Base-by-base conservation (phyloP, 2,329 filamentous ascomycete genomes). In the Cylindrodendrum hubeiense region DNA sequence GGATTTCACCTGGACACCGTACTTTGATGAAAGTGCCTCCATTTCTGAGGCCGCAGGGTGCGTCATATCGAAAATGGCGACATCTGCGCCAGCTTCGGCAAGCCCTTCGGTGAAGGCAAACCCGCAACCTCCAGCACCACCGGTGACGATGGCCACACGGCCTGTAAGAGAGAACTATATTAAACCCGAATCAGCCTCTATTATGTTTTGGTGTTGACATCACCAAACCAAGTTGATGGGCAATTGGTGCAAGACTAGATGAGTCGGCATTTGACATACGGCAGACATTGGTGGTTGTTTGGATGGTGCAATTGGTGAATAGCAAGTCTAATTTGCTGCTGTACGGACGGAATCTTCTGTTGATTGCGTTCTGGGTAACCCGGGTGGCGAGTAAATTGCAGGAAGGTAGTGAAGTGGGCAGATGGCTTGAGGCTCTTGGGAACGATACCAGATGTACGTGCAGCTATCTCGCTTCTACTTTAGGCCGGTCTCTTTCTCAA, bases 11-110 rank as follows among this genome's bases (percentile, higher is more conserved):
- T 81, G 85, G 21, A 76, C 73, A 44, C 79, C 77, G 37, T 83
- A 80, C 17, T 84, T 77, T 54, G 80, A 78, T 5, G 66, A 49
- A 0, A 85, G 22, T 80, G 82, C 4, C 79, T 83, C 85, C 3
- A 85, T 80, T n/a, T 79, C 76, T 61, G 81, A 76, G 2, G 84
- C 82, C 17, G 84, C 83, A 19, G 81, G 77, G 33, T 83, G 76
- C 49, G 87, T 85, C 66, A 91, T 82, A 77, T 91, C 89, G 19
- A 86, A 86, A 53, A 91, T 85, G 52, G 90, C 78, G 41, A 91
- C 66, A 53, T 67, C 61, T 85, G 85, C 86, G 43, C 89, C 89
- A 75, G 90, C 88, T 43, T 83, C 76, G 2, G 85, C 82, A 74
- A 90, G 90, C 41, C 85, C 85, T 58, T 84, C 79, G 1, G 85